Percentiles rank a stretch among this genome's conserved stretches.
Conservation (phyloP, 1,284 basidiomycete species). For the Cryptococcus sp. region DNA sequence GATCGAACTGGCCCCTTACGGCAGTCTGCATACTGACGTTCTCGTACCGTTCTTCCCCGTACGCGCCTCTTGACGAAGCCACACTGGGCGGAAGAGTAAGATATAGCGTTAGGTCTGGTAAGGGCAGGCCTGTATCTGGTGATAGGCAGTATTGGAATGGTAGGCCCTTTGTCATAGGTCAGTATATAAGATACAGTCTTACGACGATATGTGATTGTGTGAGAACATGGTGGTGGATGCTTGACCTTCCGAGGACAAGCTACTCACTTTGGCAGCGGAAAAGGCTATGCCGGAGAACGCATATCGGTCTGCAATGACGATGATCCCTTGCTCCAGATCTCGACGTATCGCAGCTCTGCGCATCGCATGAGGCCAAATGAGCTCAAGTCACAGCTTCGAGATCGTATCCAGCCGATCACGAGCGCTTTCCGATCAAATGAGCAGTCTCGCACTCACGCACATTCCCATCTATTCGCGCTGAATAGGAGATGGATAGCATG, state of each 20-base stretch:
- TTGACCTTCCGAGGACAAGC: not conserved
- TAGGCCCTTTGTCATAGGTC: constrained; percentile 54
- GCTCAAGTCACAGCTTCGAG: too few species aligned
- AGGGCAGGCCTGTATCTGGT: constrained; percentile 82
- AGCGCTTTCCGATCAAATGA: not conserved
- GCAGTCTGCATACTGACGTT: constrained; percentile 70
- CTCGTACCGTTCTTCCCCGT: constrained; percentile 88
- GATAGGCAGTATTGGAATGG: constrained; percentile 73
- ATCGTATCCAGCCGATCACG: too few species aligned
- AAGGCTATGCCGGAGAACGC: constrained; percentile 97
- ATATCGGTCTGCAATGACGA: constrained; percentile 88
- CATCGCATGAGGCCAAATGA: not conserved
- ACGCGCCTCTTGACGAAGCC: constrained; percentile 76
- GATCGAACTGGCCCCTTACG: constrained; percentile 67
- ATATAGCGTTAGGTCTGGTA: constrained; percentile 86
- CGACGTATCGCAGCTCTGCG: constrained; percentile 65
- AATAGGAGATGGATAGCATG: constrained; percentile 91
- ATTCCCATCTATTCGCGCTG: constrained; percentile 96
- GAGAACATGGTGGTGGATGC: constrained; percentile 39
- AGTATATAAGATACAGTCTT: not conserved
- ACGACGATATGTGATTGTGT: constrained; percentile 42
- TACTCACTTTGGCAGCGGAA: constrained; percentile 73
- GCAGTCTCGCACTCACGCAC: constrained; percentile 63
- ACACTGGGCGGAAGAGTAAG: constrained; percentile 75
- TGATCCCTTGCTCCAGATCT: constrained; percentile 66